These are phyloP conservation scores for Thielaviopsis punctulata DNA, from an alignment of 2,329 filamentous ascomycete genomes.

Conservation along the genomic window DNA sequence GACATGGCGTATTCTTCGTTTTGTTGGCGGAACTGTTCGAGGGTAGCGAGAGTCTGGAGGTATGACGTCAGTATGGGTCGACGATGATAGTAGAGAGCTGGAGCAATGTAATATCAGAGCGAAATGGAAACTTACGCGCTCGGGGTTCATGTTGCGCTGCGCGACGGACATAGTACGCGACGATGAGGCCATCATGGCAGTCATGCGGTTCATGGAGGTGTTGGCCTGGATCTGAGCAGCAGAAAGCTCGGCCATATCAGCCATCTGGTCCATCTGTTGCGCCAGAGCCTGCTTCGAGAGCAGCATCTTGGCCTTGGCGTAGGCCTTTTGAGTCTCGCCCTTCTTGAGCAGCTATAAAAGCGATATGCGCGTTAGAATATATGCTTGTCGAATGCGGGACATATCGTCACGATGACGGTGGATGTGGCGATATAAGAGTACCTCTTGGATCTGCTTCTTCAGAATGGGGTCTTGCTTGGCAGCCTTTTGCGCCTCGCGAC, in stretches of 20 bases:
- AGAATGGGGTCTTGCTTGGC: conserved; percentile 42
- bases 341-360: conserved; percentile 34
- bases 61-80: background rate
- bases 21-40: conserved; percentile 43
- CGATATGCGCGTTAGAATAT: background rate
- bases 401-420: background rate
- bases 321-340: conserved; percentile 45
- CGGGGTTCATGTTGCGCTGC: conserved; percentile 41
- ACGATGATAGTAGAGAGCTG: background rate
- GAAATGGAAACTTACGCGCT: conserved; percentile 25
- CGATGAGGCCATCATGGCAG: conserved; percentile 43
- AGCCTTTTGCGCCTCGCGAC: conserved; percentile 42
- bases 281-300: conserved; percentile 44
- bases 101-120: background rate
- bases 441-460: conserved; percentile 45
- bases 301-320: conserved; percentile 45
- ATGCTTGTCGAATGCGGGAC: background rate
- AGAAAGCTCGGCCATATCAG: conserved; percentile 45
- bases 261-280: conserved; percentile 46
- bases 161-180: conserved; percentile 40
- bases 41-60: conserved; percentile 36
- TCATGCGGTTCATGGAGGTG: conserved; percentile 49
- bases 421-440: conserved; percentile 12
- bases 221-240: conserved; percentile 46
- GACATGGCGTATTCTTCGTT: conserved; percentile 48